A percentile compares a stretch with the other conserved stretches of the same genome.
These are phyloP conservation scores for Pythium brachiatum DNA, from an alignment of 352 stramenopile species.

Conservation along the genomic window DNA sequence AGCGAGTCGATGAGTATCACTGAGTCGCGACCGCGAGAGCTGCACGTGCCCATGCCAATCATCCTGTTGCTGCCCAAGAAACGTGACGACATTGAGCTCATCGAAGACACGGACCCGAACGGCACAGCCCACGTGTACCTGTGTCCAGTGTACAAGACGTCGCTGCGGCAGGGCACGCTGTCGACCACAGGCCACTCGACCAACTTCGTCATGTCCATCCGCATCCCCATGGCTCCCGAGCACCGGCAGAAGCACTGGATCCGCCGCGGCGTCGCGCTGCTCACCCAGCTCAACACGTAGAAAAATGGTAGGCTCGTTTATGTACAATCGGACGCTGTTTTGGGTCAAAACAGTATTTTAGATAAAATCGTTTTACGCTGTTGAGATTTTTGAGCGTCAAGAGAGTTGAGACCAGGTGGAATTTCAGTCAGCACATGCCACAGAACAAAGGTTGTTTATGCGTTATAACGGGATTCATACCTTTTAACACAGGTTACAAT, in stretches of 20 bases:
- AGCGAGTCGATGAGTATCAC: constrained; percentile 55
- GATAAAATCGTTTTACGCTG: no score
- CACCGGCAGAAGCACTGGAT: constrained; percentile 95
- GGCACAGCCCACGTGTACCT: constrained; percentile 91
- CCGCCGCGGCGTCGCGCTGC: constrained; percentile 90
- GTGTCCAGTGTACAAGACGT: constrained; percentile 93
- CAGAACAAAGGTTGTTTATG: no score
- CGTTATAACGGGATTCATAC: no score
- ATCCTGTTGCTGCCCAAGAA: constrained; percentile 81
- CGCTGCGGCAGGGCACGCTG: constrained; percentile 86
- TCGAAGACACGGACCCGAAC: constrained; percentile 85
- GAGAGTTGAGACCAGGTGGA: no score
- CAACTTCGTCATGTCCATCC: constrained; percentile 96
- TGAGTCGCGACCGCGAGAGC: constrained; percentile 80
- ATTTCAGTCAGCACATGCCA: no score
- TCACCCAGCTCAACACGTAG: constrained; percentile 91
- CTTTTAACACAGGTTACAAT: no score
- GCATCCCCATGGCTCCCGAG: constrained; percentile 83
- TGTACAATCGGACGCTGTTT: neutral
- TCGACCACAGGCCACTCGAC: constrained; percentile 94
- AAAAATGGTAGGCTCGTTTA: neutral
- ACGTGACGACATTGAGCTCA: constrained; percentile 82
- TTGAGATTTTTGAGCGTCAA: no score
- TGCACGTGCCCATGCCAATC: constrained; percentile 87
- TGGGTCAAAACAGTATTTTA: neutral